Evolutionary conservation across 208 protist genomes (phyloP), one percentile per base, ranked within the genome.

Genomic region (Leishmania amazonensis): DNA sequence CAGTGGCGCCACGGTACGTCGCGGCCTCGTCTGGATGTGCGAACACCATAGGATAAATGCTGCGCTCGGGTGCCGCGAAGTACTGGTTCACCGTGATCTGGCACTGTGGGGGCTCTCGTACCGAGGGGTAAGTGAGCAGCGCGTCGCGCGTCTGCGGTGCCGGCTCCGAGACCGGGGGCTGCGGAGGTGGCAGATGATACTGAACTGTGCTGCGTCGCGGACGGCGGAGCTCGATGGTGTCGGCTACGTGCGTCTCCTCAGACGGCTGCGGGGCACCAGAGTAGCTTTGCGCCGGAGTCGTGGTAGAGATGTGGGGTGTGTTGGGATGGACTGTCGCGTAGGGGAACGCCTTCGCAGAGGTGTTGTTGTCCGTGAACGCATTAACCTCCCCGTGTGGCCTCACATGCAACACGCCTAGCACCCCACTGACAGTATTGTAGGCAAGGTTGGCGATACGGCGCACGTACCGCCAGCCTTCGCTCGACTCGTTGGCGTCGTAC

Each of bases 41-140:
- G 11, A 51, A 49, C 47, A 81, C 71, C 1, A 78, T 11, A 9
- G 81, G 76, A 40, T 78, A 81, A 38, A 78, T 45, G 81, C 13
- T 67, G 54, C 70, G 75, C 64, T 72, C 71, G 45, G 82, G 64
- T 11, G 77, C 78, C 11, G 82, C 64, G 54, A 82, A 85, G 82
- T 85, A 85, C 73, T 81, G 78, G 47, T 85, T 85, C 49, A 85
- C 73, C 3, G 82, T 85, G 67, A 85, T 85, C 2, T 85, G 58
- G 40, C 75, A 81, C 73, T 64, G 70, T 28, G 78, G 82, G 1
- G 82, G 8, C 21, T 77, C 81, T 31, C 76, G 75, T 57, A 80
- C 57, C 7, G 72, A 31, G 2, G 72, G 49, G 31, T 38, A 45
- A 38, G 54, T 9, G 38, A 57, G n/a, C 6, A 60, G 75, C 60